These are phyloP conservation scores for Priceomyces carsonii DNA, from an alignment of 805 yeast genomes.

Conservation along the genomic window DNA sequence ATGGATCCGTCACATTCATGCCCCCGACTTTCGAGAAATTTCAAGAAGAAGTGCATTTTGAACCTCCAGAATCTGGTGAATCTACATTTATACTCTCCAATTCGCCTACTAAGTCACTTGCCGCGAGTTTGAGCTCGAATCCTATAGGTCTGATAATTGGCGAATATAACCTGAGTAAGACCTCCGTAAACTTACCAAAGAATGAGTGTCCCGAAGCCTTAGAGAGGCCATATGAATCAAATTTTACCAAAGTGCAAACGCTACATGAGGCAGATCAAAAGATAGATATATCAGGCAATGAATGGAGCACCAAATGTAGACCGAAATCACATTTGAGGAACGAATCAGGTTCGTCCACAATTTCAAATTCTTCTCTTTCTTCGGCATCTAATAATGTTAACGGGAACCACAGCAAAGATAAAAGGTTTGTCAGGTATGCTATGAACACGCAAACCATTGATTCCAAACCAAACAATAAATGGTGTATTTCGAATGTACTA, in stretches of 20 bases:
- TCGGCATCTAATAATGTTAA: constrained; percentile 19
- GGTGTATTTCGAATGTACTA: constrained; percentile 70
- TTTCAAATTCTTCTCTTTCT: constrained; percentile 30
- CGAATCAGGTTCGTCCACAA: constrained; percentile 35
- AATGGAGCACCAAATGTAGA: neutral
- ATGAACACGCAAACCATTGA: constrained; percentile 29
- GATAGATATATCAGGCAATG: neutral
- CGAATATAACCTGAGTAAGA: constrained; percentile 28
- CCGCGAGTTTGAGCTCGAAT: constrained; percentile 22
- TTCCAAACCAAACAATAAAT: constrained; percentile 52
- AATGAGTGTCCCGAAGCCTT: constrained; percentile 1
- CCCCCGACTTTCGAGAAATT: no score
- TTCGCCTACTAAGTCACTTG: constrained; percentile 21
- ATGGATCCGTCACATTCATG: no score
- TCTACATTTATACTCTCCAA: constrained; percentile 5
- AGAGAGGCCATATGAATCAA: constrained; percentile 1
- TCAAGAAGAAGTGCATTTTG: no score
- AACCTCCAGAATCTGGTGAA: no score
- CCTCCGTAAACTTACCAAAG: constrained; percentile 15
- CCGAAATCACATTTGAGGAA: constrained; percentile 27
- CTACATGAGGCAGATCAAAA: constrained; percentile 1
- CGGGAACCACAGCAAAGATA: constrained; percentile 26
- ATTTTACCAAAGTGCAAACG: neutral
- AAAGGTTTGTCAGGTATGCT: constrained; percentile 43
- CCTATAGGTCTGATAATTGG: constrained; percentile 29